Conservation (phyloP, 2,329 filamentous ascomycete genomes). For the Colletotrichum sidae region DNA sequence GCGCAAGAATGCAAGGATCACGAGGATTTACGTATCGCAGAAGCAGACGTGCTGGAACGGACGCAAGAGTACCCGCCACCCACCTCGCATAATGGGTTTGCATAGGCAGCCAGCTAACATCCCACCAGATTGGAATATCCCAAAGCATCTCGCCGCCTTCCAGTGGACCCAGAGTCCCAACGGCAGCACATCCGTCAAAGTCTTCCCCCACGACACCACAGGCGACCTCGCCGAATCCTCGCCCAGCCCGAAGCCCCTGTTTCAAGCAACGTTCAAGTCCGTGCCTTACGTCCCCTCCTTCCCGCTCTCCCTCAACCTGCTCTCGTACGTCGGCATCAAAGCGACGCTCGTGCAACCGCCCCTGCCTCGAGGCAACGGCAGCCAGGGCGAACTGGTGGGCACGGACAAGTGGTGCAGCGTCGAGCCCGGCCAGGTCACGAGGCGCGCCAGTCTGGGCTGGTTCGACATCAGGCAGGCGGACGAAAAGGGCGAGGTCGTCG, state of each 20-base stretch:
- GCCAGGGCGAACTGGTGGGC: conserved; percentile 56
- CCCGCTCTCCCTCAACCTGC: conserved; percentile 53
- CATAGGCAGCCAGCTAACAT: not conserved
- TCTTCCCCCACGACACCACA: conserved; percentile 57
- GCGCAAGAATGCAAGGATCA: conserved; percentile 55
- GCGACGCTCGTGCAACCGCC: conserved; percentile 61
- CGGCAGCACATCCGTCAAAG: conserved; percentile 53
- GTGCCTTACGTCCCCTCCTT: conserved; percentile 50
- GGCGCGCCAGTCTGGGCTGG: conserved; percentile 55
- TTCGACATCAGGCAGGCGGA: conserved; percentile 57
- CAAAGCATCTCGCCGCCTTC: conserved; percentile 66
- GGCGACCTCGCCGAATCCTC: conserved; percentile 45
- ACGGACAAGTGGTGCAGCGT: conserved; percentile 60
- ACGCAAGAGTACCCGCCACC: conserved; percentile 53
- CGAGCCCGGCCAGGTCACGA: conserved; percentile 45
- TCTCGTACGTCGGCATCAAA: conserved; percentile 55
- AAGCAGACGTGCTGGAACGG: conserved; percentile 65
- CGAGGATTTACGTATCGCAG: conserved; percentile 67
- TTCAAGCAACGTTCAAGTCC: not conserved
- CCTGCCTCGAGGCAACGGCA: conserved; percentile 53
- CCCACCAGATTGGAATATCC: conserved; percentile 63
- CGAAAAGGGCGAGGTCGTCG: conserved; percentile 41
- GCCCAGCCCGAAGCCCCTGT: conserved; percentile 40
- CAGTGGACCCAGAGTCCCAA: conserved; percentile 53
- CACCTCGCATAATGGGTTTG: too few species aligned